Percentiles rank a stretch among this genome's conserved stretches.
Conservation (phyloP, 352 stramenopile species). For the Phytophthora chlamydospora region DNA sequence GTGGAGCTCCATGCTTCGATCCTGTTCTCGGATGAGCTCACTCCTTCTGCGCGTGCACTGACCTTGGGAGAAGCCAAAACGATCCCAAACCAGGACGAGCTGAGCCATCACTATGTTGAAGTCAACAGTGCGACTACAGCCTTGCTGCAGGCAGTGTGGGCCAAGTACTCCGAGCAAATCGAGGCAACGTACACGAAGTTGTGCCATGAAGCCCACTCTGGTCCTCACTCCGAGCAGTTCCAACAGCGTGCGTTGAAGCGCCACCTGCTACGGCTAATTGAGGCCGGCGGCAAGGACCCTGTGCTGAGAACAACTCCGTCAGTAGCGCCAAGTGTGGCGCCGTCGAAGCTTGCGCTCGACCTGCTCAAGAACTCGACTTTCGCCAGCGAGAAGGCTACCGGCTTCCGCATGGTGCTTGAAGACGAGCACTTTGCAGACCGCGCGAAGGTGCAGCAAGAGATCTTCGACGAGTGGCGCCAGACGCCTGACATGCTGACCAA, state of each 20-base stretch:
- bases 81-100: conserved; percentile 63
- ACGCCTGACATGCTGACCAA: conserved; percentile 78
- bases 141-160: conserved; percentile 75
- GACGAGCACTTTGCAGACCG: conserved; percentile 66
- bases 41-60: conserved; percentile 63
- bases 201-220: conserved; percentile 42
- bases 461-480: conserved; percentile 75
- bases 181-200: conserved; percentile 67
- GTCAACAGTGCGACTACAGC: conserved; percentile 71
- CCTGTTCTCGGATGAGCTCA: conserved; percentile 71
- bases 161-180: conserved; percentile 64
- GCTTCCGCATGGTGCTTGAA: conserved; percentile 69
- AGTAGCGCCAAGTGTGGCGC: conserved; percentile 50
- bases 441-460: conserved; percentile 64
- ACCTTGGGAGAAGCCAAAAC: conserved; percentile 64
- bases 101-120: conserved; percentile 72
- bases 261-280: conserved; percentile 70
- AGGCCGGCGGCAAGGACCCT: conserved; percentile 52
- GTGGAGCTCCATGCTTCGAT: conserved; percentile 70
- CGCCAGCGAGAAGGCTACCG: conserved; percentile 65
- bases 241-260: conserved; percentile 72
- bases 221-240: conserved; percentile 72
- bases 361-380: conserved; percentile 76
- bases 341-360: conserved; percentile 55
- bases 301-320: conserved; percentile 50